Conservation (phyloP, 2,329 filamentous ascomycete species). For the Rugonectria rugulosa region DNA sequence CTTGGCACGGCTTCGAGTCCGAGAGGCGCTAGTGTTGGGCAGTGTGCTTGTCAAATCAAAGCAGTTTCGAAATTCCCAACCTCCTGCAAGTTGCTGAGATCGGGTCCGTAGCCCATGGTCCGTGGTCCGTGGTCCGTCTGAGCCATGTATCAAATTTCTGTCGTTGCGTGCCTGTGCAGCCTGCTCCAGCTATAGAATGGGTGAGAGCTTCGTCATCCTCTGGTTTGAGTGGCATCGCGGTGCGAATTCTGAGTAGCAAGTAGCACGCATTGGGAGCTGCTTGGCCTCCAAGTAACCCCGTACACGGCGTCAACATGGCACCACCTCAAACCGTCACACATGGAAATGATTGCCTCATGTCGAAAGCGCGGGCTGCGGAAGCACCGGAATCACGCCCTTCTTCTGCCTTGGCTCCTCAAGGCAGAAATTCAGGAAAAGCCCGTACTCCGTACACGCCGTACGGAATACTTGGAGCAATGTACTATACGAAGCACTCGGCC, state of each 20-base stretch:
- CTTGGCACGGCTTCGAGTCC: not conserved
- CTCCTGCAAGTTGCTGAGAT: not conserved
- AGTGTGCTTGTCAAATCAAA: not conserved
- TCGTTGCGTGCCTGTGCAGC: not conserved
- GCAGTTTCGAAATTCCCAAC: conserved; percentile 11
- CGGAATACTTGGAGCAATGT: too few relatives aligned
- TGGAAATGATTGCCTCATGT: not conserved
- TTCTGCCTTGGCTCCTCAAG: not conserved
- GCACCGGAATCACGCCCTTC: not conserved
- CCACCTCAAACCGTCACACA: not conserved
- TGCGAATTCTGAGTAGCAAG: too few relatives aligned
- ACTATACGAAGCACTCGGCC: not conserved
- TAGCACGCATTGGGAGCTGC: too few relatives aligned
- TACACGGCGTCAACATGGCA: not conserved
- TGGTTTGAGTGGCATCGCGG: not conserved
- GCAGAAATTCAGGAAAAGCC: not conserved
- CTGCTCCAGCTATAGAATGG: not conserved
- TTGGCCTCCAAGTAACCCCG: too few relatives aligned
- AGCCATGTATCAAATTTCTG: conserved; percentile 2
- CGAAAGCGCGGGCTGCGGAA: not conserved
- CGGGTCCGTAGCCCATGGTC: conserved; percentile 1
- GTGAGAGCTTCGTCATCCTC: conserved; percentile 9
- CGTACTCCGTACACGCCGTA: too few relatives aligned
- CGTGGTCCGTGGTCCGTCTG: conserved; percentile 5
- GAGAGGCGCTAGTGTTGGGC: not conserved